Base-by-base conservation (phyloP, 2,329 filamentous ascomycete species). In the Aspergillus intermedius region DNA sequence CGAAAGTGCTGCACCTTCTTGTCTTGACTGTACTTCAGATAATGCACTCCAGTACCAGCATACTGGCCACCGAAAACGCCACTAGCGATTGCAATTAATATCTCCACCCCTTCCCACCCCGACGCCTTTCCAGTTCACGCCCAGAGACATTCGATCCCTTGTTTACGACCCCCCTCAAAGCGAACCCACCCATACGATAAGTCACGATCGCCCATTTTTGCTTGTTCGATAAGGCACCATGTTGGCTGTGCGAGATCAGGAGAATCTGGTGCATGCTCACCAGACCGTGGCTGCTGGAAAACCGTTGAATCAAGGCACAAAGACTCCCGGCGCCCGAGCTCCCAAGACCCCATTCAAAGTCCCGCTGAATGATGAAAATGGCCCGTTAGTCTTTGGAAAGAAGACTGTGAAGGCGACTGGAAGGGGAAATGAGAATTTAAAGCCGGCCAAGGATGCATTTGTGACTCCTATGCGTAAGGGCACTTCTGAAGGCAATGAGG, bases 291-390 rank as follows among this genome's bases (percentile, higher is more conserved):
- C 83, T 21, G 80, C 83, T 12, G 77, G 81, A 13, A 95, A 95
- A 69, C 83, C 82, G 44, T 72, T 85, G 57, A 84, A 84, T 63
- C 85, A 89, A 57, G 75, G 78, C 61, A 66, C 72, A 48, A 95
- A 91, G 72, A 95, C 90, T 23, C 90, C 90, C 0, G 86, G 83
- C 48, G 78, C 81, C 50, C 82, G 83, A 63, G 84, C 78, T 55
- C 84, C 87, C 7, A 95, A 94, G 71, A 95, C 90, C 4, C 90
- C 91, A 0, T 81, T 91, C 64, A 87, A 84, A 62, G 72, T 88
- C 44, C 79, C 84, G 6, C 76, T 88, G 53, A 88, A 94, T 57
- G 88, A 96, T 60, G 91, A 96, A 69, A 96, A 96, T 70, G 81
- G 79, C n/a, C 75, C 80, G 7, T 61, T 73, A 46, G 74, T 66